phyloP scores from a whole-genome alignment of 2,329 filamentous ascomycete genomes.

The Byssochlamys sp. region DNA sequence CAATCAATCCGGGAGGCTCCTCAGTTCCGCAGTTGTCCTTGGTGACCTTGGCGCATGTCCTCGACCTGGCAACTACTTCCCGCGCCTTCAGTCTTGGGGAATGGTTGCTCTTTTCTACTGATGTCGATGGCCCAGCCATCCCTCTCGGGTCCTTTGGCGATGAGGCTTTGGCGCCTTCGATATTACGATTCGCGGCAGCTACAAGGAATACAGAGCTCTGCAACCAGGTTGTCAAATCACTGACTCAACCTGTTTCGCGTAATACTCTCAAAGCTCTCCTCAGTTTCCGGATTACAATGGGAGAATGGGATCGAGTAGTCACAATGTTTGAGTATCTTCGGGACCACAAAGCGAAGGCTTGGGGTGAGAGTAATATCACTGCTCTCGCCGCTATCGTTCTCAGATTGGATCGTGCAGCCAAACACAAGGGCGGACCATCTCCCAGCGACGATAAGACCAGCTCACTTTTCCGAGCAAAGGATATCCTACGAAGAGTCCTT shows the following conservation, averaged over 20 bases:
- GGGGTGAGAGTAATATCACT: slow-evolving; percentile 29
- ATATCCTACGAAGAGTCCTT: slow-evolving; percentile 25
- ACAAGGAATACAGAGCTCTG: slow-evolving; percentile 34
- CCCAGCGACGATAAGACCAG: slow-evolving; percentile 6
- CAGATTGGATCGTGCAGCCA: slow-evolving; percentile 20
- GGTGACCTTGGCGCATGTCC: slow-evolving; percentile 39
- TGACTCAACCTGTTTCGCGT: slow-evolving; percentile 22
- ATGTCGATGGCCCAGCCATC: slow-evolving; percentile 48
- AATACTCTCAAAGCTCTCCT: slow-evolving; percentile 29
- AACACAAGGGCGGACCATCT: slow-evolving; percentile 6
- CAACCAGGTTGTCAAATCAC: slow-evolving; percentile 18
- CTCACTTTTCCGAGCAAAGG: slow-evolving; percentile 18
- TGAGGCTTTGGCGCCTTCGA: slow-evolving; percentile 41
- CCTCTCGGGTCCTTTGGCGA: slow-evolving; percentile 36
- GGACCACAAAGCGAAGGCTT: slow-evolving; percentile 24
- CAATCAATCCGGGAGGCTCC: slow-evolving; percentile 15
- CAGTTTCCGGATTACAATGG: slow-evolving; percentile 23
- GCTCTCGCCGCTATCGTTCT: slow-evolving; percentile 33
- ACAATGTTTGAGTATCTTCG: slow-evolving; percentile 24
- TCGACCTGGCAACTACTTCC: slow-evolving; percentile 42
- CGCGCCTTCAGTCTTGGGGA: slow-evolving; percentile 41
- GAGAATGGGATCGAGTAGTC: slow-evolving; percentile 25
- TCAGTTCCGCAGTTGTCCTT: slow-evolving; percentile 35
- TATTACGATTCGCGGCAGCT: slow-evolving; percentile 46
- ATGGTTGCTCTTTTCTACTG: slow-evolving; percentile 44